Base-by-base conservation (phyloP, 75 land plant species). In the Pinus tabuliformis region DNA sequence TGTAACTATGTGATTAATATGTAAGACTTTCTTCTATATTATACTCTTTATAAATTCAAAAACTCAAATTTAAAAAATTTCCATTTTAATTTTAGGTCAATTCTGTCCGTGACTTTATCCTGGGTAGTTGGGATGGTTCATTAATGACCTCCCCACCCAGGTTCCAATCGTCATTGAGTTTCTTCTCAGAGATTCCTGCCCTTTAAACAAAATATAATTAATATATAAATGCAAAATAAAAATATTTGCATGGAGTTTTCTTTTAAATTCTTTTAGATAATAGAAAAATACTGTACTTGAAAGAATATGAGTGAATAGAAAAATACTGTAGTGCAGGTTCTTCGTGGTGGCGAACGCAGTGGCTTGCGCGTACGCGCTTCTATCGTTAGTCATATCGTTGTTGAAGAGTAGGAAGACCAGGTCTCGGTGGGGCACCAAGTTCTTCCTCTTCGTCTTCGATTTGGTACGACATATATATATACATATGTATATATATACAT, bases 311-410 rank as follows among this genome's bases (percentile, higher is more conserved):
- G 12, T 62, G 62, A 22, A 11, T 59, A 2, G 56, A 21, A 6
- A 24, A 22, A 15, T 24, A 30, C 5, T 76, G 52, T 42, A 22
- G 56, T 73, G 68, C 70, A 89, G 91, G 78, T 86, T 77, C 56
- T 89, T 86, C 56, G 86, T 84, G 49, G 72, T 84, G 4, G 85
- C 73, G 17, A 84, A 89, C 62, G 78, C 82, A 20, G 74, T 86
- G 24, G 91, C 57, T 4, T 62, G 78, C 49, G 82, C 14, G 13
- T 86, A 86, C 73, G 66, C 76, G 16, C 64, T 85, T 28, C 21
- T 88, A 3, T 70, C 77, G n/a, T 74, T 86, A 22, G 71, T 89
- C 30, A 58, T 86, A 21, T 75, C 84, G 33, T 42, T 81, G 8
- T 8, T 16, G 5, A 45, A 37, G 54, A 5, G 58, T 5, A 12